Evolutionary conservation across 2,329 filamentous ascomycete species (phyloP), one percentile per base, ranked within the genome.

Genomic region (Alternaria metachromatica): DNA sequence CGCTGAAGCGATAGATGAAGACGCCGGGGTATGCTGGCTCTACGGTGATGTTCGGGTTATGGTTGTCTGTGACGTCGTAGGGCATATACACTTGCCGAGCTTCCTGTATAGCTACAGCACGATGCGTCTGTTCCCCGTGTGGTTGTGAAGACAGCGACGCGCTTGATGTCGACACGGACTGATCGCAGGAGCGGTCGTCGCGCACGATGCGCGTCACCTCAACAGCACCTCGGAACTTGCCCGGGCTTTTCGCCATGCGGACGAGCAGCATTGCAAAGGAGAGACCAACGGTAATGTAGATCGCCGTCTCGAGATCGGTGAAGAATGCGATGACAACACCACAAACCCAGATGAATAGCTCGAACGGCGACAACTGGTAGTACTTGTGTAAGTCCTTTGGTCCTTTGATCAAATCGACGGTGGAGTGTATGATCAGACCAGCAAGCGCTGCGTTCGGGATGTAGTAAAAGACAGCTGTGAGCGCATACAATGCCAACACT

Each of bases 1-100:
- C 94, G 0, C 91, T 90, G 80, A 97, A 97, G 46, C 94, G 89
- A 82, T 97, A 97, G 75, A 97, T 96, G 82, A 97, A 97, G 69
- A 98, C 87, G 49, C 95, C 95, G 0, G 94, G 94, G 49, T 76
- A 71, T 9, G 67, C 96, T 85, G 71, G 92, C 92, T 63, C 94
- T 87, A 33, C 84, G 81, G 61, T 63, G 41, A 75, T 48, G 10
- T 80, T 80, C n/a, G 82, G 81, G 62, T 89, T 87, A 3, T 86
- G 86, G 44, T 86, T 88, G 68, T 90, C 90, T 70, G 86, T 85
- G 25, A 84, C 84, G 11, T 82, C 74, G 3, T 81, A 70, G 37
- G 72, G 70, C 12, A 76, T 54, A 28, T 68, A 74, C 13, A 72
- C 69, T 18, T 72, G 65, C 12, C 70, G 67, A 15, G 25, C 18